Conservation (phyloP, 2,329 filamentous ascomycete genomes). For the Sporothrix protearum region DNA sequence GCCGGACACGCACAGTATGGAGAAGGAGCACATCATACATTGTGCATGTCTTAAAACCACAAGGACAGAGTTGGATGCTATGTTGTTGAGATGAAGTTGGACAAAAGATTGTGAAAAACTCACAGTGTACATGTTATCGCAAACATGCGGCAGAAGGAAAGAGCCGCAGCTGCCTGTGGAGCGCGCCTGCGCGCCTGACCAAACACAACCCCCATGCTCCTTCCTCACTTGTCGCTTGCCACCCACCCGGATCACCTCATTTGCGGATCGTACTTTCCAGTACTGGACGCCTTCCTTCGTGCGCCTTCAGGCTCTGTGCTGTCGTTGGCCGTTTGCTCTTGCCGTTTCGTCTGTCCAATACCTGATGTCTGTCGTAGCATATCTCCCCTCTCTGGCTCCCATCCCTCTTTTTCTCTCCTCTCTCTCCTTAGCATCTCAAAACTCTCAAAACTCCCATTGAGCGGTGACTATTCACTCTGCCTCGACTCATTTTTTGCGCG, state of each 20-base stretch:
- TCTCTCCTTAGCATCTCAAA: background rate
- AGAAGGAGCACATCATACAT: background rate
- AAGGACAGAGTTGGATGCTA: background rate
- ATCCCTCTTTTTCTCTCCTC: background rate
- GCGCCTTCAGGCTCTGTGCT: background rate
- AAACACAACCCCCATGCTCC: constrained; percentile 7
- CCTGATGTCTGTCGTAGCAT: background rate
- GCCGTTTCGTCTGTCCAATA: background rate
- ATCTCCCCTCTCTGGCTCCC: background rate
- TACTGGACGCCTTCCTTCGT: background rate
- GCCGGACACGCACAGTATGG: constrained; percentile 8
- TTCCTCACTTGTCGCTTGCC: background rate
- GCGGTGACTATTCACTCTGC: no score
- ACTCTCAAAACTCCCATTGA: no score
- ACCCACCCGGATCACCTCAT: background rate
- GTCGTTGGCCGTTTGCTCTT: constrained; percentile 7
- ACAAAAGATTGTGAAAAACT: background rate
- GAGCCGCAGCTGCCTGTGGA: background rate
- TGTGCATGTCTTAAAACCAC: background rate
- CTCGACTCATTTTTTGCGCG: background rate
- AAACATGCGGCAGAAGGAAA: background rate
- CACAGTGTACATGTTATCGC: background rate
- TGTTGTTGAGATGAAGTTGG: background rate
- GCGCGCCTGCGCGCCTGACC: constrained; percentile 5
- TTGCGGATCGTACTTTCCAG: constrained; percentile 8